Evolutionary conservation across 164 flowering plant genomes (phyloP).

Genomic region (Vitis labrusca): DNA sequence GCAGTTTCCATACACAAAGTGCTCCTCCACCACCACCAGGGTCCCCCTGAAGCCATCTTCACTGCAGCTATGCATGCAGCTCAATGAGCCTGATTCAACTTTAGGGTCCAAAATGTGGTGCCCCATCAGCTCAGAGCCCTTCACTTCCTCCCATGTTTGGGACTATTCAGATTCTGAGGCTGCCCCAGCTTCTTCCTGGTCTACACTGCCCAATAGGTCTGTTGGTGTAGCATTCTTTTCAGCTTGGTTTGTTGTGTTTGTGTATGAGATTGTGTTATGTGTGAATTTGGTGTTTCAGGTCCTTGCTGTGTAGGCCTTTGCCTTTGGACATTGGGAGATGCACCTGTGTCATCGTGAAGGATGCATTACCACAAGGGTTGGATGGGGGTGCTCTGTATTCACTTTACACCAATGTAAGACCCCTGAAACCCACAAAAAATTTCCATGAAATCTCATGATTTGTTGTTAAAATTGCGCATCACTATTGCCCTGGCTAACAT

Average conservation of each 20-base stretch:
- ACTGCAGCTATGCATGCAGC: conserved; percentile 68
- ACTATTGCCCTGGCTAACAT: neutral
- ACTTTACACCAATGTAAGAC: conserved; percentile 78
- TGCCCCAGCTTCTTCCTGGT: conserved; percentile 97
- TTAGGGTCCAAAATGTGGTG: conserved; percentile 50
- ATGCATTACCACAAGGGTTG: conserved; percentile 46
- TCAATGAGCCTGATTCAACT: conserved; percentile 52
- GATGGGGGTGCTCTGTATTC: conserved; percentile 65
- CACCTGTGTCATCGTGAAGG: conserved; percentile 84
- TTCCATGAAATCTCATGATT: neutral
- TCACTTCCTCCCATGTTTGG: conserved; percentile 58
- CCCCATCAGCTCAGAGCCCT: conserved; percentile 39
- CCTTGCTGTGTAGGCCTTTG: conserved; percentile 81
- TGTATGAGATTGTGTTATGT: neutral
- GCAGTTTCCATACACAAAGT: conserved; percentile 23
- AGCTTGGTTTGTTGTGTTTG: neutral
- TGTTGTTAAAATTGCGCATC: neutral
- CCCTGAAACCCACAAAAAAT: neutral
- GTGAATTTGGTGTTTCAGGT: conserved; percentile 35
- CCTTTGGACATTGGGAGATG: conserved; percentile 91
- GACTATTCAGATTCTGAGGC: conserved; percentile 91
- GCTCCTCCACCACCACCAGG: conserved; percentile 20
- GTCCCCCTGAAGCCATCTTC: conserved; percentile 58
- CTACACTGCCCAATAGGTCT: conserved; percentile 83
- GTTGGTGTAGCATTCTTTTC: neutral